These are phyloP conservation scores for Verticillium nonalfalfae DNA, from an alignment of 2,329 filamentous ascomycete species.

Conservation along the genomic window DNA sequence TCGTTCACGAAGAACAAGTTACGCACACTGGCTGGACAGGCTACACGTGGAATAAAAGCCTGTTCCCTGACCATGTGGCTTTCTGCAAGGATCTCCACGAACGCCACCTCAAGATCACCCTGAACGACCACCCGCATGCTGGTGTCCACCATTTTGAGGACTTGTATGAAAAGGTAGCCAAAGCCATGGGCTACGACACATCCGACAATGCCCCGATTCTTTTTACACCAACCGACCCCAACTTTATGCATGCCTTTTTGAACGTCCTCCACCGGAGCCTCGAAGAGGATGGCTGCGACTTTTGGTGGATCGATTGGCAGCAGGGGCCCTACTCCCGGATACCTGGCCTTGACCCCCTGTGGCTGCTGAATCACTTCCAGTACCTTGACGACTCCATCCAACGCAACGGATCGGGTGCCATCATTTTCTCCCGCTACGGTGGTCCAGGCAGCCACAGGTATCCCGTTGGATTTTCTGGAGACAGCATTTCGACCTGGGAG, in stretches of 20 bases:
- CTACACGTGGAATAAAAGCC: conserved; percentile 54
- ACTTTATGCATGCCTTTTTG: conserved; percentile 53
- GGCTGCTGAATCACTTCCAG: conserved; percentile 60
- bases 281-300: conserved; percentile 51
- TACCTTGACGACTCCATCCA: conserved; percentile 42
- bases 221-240: conserved; percentile 48
- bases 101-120: conserved; percentile 43
- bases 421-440: conserved; percentile 56
- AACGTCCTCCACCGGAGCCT: conserved; percentile 49
- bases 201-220: conserved; percentile 40
- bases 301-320: conserved; percentile 67
- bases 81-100: conserved; percentile 47
- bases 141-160: conserved; percentile 54
- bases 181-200: conserved; percentile 44
- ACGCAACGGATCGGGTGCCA: conserved; percentile 32
- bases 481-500: conserved; percentile 53
- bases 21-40: conserved; percentile 49
- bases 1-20: conserved; percentile 39
- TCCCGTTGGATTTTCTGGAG: conserved; percentile 59
- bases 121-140: conserved; percentile 58
- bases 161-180: conserved; percentile 47
- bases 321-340: conserved; percentile 50
- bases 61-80: conserved; percentile 47
- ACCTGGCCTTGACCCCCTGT: conserved; percentile 52
- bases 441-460: conserved; percentile 59